Percentiles rank a stretch among this genome's conserved stretches.
phyloP scores from a whole-genome alignment of 306 rosid species.

The Quercus wislizeni region DNA sequence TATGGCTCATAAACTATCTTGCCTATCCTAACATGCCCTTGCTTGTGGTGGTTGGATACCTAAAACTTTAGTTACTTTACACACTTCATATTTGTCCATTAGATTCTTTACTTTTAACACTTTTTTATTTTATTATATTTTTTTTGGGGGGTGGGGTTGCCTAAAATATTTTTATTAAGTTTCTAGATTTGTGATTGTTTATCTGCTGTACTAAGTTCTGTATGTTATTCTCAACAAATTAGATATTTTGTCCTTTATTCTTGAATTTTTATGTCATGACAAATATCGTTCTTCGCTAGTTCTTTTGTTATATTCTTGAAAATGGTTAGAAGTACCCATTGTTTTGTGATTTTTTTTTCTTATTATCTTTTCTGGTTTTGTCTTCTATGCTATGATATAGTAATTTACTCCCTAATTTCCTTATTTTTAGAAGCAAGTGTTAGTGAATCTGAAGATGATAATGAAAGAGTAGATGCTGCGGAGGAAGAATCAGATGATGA shows the following conservation, averaged over 20 bases:
- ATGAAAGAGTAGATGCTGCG: conserved; percentile 95
- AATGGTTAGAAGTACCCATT: background rate
- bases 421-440: conserved; percentile 72
- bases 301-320: too few species aligned
- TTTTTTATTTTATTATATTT: background rate
- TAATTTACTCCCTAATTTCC: conserved; percentile 3
- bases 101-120: background rate
- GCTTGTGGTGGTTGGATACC: background rate
- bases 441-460: conserved; percentile 93
- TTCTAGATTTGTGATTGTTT: background rate
- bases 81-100: background rate
- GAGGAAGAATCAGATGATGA: conserved; percentile 99
- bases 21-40: background rate
- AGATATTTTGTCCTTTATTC: background rate
- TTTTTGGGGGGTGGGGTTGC: background rate
- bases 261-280: background rate
- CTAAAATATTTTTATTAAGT: background rate
- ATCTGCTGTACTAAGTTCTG: background rate
- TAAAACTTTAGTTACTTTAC: background rate
- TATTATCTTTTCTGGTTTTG: background rate
- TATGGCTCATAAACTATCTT: background rate
- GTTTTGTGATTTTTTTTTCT: conserved; percentile 8
- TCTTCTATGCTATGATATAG: conserved; percentile 3
- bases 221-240: too few species aligned
- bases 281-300: too few species aligned